phyloP scores from a whole-genome alignment of 1,284 basidiomycete genomes.

The Cutaneotrichosporon sp. region DNA sequence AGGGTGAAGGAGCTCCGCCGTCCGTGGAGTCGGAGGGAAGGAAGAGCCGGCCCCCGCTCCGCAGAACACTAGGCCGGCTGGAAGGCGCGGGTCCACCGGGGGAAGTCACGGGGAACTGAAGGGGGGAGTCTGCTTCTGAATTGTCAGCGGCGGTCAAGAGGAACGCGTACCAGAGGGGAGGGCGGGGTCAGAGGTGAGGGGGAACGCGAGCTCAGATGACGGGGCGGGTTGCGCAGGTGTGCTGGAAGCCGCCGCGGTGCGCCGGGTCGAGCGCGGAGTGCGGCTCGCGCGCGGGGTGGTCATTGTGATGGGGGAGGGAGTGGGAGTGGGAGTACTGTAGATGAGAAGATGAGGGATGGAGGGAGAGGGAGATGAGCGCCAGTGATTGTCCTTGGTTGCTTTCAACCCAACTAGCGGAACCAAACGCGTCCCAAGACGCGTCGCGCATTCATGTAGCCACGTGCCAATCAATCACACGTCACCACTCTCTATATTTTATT shows the following conservation, averaged over 20 bases:
- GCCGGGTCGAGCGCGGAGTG: neutral
- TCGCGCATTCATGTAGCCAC: neutral
- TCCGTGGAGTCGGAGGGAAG: constrained; percentile 44
- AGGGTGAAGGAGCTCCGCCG: constrained; percentile 58
- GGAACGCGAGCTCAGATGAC: too few species aligned
- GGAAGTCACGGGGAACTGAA: constrained; percentile 73
- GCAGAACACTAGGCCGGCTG: too few species aligned
- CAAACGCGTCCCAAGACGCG: constrained; percentile 4
- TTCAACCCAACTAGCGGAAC: neutral
- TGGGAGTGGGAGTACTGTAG: neutral
- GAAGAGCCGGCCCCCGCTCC: too few species aligned
- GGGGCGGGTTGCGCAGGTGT: too few species aligned
- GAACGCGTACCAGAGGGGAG: constrained; percentile 17
- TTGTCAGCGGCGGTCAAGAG: neutral
- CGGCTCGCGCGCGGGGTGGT: neutral
- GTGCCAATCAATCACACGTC: neutral
- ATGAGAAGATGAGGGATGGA: neutral
- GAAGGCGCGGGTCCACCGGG: constrained; percentile 51
- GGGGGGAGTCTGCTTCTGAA: constrained; percentile 51
- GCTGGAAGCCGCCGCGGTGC: neutral
- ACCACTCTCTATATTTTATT: neutral
- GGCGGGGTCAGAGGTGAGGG: constrained; percentile 35
- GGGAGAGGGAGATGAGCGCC: neutral
- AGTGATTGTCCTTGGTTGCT: neutral
- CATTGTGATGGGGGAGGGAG: neutral